Evolutionary conservation across 225 moss, liverwort and hornwort genomes (phyloP).

Genomic region (Polytrichum commune): DNA sequence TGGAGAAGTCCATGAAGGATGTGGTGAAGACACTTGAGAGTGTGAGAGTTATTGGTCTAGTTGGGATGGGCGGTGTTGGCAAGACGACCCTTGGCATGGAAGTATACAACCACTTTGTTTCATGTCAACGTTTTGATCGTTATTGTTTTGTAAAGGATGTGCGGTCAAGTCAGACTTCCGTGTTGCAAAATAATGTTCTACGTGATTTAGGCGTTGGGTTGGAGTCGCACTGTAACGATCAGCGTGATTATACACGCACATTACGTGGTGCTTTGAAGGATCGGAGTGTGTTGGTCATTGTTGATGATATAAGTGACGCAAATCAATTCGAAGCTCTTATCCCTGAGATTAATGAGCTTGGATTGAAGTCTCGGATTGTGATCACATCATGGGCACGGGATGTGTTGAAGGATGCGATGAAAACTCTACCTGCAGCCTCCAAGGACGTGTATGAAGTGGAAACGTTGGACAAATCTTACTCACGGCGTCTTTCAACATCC

Average conservation of each 20-base stretch:
- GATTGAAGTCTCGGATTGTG: not conserved
- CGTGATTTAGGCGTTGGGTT: not conserved
- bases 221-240: too few relatives aligned
- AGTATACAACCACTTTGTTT: not conserved
- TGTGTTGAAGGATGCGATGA: slow-evolving; percentile 5
- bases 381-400: slow-evolving; percentile 2
- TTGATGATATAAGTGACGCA: slow-evolving; percentile 1
- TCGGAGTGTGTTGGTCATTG: slow-evolving; percentile 1
- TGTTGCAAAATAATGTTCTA: slow-evolving; percentile 1
- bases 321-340: slow-evolving; percentile 3
- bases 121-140: not conserved
- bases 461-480: not conserved
- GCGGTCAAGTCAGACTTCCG: not conserved
- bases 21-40: not conserved
- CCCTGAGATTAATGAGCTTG: slow-evolving; percentile 9
- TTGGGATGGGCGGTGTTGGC: slow-evolving; percentile 12
- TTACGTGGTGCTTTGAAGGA: not conserved
- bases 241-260: too few relatives aligned
- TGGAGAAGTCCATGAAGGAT: slow-evolving; percentile 4
- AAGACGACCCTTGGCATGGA: slow-evolving; percentile 12
- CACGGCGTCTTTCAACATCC: slow-evolving; percentile 2
- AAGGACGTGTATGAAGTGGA: not conserved
- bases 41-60: not conserved
- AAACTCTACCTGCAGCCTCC: not conserved
- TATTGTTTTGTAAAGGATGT: slow-evolving; percentile 11